phyloP scores from a whole-genome alignment of 495 filamentous ascomycete genomes.

The Coniosporium apollinis region DNA sequence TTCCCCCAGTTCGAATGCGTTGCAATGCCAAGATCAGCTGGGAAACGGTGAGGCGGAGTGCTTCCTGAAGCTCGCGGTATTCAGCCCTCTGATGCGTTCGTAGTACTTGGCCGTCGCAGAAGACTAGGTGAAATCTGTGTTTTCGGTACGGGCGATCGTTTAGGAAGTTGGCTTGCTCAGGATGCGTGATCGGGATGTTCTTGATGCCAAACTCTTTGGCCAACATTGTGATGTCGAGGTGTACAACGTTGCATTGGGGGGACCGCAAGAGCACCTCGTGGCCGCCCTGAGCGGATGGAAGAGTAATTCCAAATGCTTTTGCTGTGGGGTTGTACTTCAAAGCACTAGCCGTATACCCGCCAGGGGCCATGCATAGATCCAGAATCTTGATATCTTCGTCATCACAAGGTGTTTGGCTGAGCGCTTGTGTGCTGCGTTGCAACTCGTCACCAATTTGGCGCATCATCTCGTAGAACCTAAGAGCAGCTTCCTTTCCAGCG shows the following conservation, averaged over 20 bases:
- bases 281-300: constrained; percentile 26
- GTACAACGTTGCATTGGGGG: constrained; percentile 10
- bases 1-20: constrained; percentile 28
- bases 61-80: constrained; percentile 29
- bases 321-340: constrained; percentile 24
- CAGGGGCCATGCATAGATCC: constrained; percentile 43
- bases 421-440: constrained; percentile 10
- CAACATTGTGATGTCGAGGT: constrained; percentile 38
- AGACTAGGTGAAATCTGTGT: constrained; percentile 31
- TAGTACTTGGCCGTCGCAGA: constrained; percentile 42
- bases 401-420: constrained; percentile 4
- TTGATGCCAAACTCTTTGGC: constrained; percentile 32
- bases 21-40: constrained; percentile 35
- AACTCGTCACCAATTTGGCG: constrained; percentile 19
- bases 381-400: constrained; percentile 20
- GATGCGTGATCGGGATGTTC: constrained; percentile 27
- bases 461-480: constrained; percentile 24
- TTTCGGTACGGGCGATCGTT: constrained; percentile 13
- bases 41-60: constrained; percentile 21
- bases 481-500: constrained; percentile 3
- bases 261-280: constrained; percentile 25
- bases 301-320: constrained; percentile 25
- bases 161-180: constrained; percentile 27
- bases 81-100: constrained; percentile 27
- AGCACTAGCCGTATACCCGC: constrained; percentile 28